Evolutionary conservation across 2,329 filamentous ascomycete species (phyloP).

Genomic region (Apiospora pterosperma): DNA sequence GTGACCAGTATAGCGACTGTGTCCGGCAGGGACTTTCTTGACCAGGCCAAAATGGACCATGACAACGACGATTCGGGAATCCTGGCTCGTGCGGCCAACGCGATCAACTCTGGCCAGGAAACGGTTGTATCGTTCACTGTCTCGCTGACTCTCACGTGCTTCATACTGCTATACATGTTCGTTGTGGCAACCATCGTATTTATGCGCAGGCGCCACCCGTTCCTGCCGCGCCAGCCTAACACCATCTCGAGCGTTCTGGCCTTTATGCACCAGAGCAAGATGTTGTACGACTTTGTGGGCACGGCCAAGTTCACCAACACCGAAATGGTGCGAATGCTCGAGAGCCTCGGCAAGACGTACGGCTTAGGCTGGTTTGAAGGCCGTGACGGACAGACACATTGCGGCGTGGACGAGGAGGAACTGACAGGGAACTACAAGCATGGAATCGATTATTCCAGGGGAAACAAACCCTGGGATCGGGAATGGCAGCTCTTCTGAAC

Average conservation of each 20-base stretch:
- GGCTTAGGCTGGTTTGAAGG: slow-evolving; percentile 76
- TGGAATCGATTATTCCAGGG: slow-evolving; percentile 47
- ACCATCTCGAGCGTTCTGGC: slow-evolving; percentile 74
- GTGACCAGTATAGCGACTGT: slow-evolving; percentile 63
- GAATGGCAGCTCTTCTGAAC: slow-evolving; percentile 33
- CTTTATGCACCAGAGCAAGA: slow-evolving; percentile 77
- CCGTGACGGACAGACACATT: slow-evolving; percentile 69
- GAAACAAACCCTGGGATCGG: slow-evolving; percentile 49
- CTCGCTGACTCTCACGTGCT: slow-evolving; percentile 57
- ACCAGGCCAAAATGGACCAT: slow-evolving; percentile 17
- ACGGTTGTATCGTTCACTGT: slow-evolving; percentile 63
- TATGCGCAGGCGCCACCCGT: slow-evolving; percentile 60
- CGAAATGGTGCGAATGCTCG: slow-evolving; percentile 60
- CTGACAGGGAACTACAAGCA: slow-evolving; percentile 63
- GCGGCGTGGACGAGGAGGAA: slow-evolving; percentile 76
- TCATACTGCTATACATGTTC: slow-evolving; percentile 65
- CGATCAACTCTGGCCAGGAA: slow-evolving; percentile 53
- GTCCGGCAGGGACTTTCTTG: slow-evolving; percentile 58
- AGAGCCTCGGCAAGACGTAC: slow-evolving; percentile 62
- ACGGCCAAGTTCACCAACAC: slow-evolving; percentile 60
- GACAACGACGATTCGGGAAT: slow-evolving; percentile 14
- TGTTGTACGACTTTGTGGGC: slow-evolving; percentile 72
- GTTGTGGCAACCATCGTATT: slow-evolving; percentile 59
- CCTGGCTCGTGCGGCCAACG: slow-evolving; percentile 12
- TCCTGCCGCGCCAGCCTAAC: slow-evolving; percentile 74